Evolutionary conservation across 768 basidiomycete genomes (phyloP).

Genomic region (Russula brevipes): DNA sequence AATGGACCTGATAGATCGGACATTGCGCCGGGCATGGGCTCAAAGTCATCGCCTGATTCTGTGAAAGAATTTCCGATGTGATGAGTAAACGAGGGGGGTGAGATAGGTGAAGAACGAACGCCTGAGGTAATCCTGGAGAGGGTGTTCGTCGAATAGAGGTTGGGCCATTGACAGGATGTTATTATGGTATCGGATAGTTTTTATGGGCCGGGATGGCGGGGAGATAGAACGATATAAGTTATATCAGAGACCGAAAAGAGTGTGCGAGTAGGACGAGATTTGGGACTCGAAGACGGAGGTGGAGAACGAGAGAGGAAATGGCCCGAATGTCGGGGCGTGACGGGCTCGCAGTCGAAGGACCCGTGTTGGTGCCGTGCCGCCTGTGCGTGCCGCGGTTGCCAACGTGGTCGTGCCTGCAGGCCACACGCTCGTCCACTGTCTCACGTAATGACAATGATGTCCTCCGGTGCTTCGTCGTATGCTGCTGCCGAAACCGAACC

Average conservation of each 20-base stretch:
- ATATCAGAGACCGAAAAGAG: constrained; percentile 4
- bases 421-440: neutral
- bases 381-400: too few species aligned
- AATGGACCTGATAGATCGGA: constrained; percentile 8
- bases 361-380: too few species aligned
- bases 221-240: constrained; percentile 6
- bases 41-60: constrained; percentile 25
- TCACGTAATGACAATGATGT: neutral
- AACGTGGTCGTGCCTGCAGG: too few species aligned
- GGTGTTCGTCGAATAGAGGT: constrained; percentile 24
- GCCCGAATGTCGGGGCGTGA: neutral
- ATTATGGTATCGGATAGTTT: neutral
- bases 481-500: neutral
- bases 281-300: neutral
- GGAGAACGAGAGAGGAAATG: neutral
- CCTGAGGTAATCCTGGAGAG: constrained; percentile 22
- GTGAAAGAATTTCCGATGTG: neutral
- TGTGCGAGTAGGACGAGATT: neutral
- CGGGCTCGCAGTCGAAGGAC: too few species aligned
- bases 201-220: neutral
- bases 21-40: constrained; percentile 25
- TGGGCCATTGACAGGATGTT: constrained; percentile 16
- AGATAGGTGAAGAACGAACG: constrained; percentile 18
- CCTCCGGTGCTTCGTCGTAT: too few species aligned
- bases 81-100: neutral